Evolutionary conservation across 2,329 filamentous ascomycete genomes (phyloP).

Genomic region (Leptosphaerulina australis): DNA sequence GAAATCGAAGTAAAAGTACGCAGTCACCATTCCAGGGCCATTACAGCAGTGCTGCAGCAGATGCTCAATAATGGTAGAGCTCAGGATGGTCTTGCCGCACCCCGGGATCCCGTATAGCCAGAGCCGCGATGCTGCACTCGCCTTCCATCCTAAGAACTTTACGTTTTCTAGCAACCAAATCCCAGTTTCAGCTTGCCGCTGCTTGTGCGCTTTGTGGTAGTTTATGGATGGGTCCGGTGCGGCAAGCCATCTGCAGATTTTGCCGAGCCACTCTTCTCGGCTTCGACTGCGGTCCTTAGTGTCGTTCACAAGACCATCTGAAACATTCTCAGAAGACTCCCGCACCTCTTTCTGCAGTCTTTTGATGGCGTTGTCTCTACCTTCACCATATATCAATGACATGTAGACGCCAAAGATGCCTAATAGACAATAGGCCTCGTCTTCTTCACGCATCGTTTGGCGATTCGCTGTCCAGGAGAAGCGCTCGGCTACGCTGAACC

Average conservation of each 20-base stretch:
- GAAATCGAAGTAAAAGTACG: constrained; percentile 47
- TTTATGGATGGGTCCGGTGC: constrained; percentile 48
- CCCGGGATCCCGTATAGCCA: constrained; percentile 52
- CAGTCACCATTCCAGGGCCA: constrained; percentile 14
- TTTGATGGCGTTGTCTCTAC: constrained; percentile 22
- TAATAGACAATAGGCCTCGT: constrained; percentile 21
- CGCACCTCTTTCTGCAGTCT: constrained; percentile 2
- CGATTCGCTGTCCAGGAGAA: constrained; percentile 23
- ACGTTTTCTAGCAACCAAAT: constrained; percentile 44
- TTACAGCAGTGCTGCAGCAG: constrained; percentile 24
- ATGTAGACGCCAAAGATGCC: constrained; percentile 22
- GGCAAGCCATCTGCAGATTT: constrained; percentile 41
- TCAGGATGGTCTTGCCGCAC: constrained; percentile 53
- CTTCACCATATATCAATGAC: constrained; percentile 36
- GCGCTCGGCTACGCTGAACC: constrained; percentile 20
- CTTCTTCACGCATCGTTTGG: constrained; percentile 25
- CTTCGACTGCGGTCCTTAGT: not conserved
- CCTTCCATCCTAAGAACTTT: constrained; percentile 43
- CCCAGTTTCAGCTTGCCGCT: constrained; percentile 43
- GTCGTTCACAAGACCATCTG: not conserved
- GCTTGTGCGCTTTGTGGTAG: constrained; percentile 38
- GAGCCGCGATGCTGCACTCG: constrained; percentile 33
- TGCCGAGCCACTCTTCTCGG: constrained; percentile 3
- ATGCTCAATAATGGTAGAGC: constrained; percentile 47
- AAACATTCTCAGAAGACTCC: no score